A percentile compares a stretch with the other conserved stretches of the same genome.
Conservation (phyloP, 345 rosid genomes). For the Boechera retrofracta region DNA sequence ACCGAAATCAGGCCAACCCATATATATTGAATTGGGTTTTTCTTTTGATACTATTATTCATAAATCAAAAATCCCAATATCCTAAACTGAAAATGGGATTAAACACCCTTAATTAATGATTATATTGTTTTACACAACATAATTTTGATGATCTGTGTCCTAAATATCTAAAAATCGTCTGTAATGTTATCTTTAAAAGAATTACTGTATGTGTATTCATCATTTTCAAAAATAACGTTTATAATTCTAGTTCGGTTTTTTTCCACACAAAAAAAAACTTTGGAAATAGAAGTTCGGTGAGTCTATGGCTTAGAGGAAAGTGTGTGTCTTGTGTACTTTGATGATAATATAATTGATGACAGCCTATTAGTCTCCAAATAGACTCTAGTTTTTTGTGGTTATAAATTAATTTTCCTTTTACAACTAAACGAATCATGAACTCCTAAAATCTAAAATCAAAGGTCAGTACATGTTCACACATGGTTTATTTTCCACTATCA, state of each 20-base stretch:
- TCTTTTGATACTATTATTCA: too few relatives aligned
- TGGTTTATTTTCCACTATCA: conserved; percentile 24
- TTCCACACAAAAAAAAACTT: neutral
- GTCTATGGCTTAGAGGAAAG: conserved; percentile 30
- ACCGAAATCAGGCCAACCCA: too few relatives aligned
- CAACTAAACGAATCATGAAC: conserved; percentile 39
- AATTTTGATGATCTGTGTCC: too few relatives aligned
- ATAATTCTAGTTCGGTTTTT: neutral
- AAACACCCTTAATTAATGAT: too few relatives aligned
- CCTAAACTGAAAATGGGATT: too few relatives aligned
- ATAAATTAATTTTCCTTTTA: conserved; percentile 37
- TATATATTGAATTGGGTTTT: too few relatives aligned
- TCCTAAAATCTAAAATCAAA: conserved; percentile 19
- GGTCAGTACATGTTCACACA: conserved; percentile 37
- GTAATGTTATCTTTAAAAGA: too few relatives aligned
- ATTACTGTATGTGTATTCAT: too few relatives aligned
- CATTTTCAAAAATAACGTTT: too few relatives aligned
- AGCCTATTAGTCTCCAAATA: conserved; percentile 35
- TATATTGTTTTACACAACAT: too few relatives aligned
- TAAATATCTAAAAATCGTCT: too few relatives aligned
- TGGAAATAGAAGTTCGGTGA: conserved; percentile 38
- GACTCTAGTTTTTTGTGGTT: conserved; percentile 39
- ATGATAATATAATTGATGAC: conserved; percentile 43
- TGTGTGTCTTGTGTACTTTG: conserved; percentile 43
- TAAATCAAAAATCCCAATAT: too few relatives aligned